These are phyloP conservation scores for Groenewaldozyma sp. DNA, from an alignment of 1,139 yeast species.

Conservation along the genomic window DNA sequence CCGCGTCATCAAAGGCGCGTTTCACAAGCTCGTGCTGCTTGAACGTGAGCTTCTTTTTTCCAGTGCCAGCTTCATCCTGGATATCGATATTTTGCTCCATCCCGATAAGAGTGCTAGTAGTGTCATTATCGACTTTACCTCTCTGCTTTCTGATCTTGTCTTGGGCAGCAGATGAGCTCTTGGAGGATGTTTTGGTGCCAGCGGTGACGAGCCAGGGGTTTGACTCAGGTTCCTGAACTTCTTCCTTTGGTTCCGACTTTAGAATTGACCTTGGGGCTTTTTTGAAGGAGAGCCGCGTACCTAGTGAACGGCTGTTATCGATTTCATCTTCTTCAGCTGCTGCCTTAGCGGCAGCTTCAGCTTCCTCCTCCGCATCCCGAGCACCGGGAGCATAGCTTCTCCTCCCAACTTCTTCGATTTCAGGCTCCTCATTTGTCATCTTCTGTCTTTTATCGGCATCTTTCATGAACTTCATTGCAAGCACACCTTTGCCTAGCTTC, in stretches of 20 bases:
- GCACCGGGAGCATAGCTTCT: slow-evolving; percentile 73
- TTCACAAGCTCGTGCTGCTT: slow-evolving; percentile 74
- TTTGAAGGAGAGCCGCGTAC: slow-evolving; percentile 2
- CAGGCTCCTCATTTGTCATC: slow-evolving; percentile 48
- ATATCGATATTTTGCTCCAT: slow-evolving; percentile 35
- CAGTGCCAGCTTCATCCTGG: slow-evolving; percentile 35
- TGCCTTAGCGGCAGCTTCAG: slow-evolving; percentile 28
- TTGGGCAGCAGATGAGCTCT: slow-evolving; percentile 43
- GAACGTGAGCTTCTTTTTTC: slow-evolving; percentile 37
- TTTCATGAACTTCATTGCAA: slow-evolving; percentile 92
- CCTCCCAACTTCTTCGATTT: slow-evolving; percentile 53
- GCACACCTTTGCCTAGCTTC: slow-evolving; percentile 71
- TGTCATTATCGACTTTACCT: slow-evolving; percentile 28
- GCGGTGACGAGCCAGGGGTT: slow-evolving; percentile 62
- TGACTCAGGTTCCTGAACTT: slow-evolving; percentile 23
- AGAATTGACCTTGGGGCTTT: slow-evolving; percentile 6
- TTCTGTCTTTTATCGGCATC: slow-evolving; percentile 63
- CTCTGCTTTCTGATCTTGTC: slow-evolving; percentile 43
- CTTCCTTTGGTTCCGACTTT: slow-evolving; percentile 7
- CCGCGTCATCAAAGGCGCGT: slow-evolving; percentile 89
- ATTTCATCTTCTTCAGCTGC: slow-evolving; percentile 9
- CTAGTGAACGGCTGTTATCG: slow-evolving; percentile 3
- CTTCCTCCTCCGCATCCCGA: slow-evolving; percentile 35
- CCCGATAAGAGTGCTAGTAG: slow-evolving; percentile 39
- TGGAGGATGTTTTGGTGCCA: background rate